A percentile compares a stretch with the other conserved stretches of the same genome.
phyloP scores from a whole-genome alignment of 2,329 filamentous ascomycete genomes.

The Aspergillus sp. region DNA sequence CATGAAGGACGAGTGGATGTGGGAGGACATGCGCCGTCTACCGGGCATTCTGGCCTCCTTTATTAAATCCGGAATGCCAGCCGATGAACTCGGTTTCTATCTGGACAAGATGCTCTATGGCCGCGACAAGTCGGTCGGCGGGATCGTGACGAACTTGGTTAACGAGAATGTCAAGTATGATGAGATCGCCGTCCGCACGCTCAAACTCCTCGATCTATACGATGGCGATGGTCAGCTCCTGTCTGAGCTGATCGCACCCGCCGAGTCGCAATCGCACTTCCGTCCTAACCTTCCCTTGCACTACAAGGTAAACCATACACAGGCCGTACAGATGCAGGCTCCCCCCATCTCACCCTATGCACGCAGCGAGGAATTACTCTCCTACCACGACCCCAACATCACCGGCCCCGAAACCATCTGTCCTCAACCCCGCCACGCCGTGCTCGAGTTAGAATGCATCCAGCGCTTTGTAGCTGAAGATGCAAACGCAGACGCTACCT shows the following conservation, averaged over 20 bases:
- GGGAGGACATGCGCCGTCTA: background rate
- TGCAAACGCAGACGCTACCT: background rate
- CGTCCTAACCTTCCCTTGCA: background rate
- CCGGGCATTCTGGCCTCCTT: background rate
- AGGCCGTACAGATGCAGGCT: background rate
- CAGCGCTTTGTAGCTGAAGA: background rate
- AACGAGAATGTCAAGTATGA: slow-evolving; percentile 2
- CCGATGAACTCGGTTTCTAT: slow-evolving; percentile 8
- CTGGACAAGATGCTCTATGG: slow-evolving; percentile 5
- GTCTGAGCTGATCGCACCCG: background rate
- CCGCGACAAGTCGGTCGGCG: slow-evolving; percentile 7
- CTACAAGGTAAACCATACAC: background rate
- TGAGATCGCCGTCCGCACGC: slow-evolving; percentile 7
- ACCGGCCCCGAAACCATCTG: background rate
- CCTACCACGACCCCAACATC: background rate
- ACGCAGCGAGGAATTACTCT: background rate
- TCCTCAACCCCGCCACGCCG: background rate
- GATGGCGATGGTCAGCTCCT: background rate
- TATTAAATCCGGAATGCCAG: slow-evolving; percentile 4
- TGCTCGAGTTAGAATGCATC: background rate
- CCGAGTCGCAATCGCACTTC: background rate
- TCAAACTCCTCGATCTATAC: slow-evolving; percentile 7
- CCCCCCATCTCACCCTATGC: background rate
- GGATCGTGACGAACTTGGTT: slow-evolving; percentile 9
- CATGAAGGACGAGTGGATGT: background rate